These are phyloP conservation scores for Phylloporus sp. DNA, from an alignment of 768 basidiomycete genomes.

Conservation along the genomic window DNA sequence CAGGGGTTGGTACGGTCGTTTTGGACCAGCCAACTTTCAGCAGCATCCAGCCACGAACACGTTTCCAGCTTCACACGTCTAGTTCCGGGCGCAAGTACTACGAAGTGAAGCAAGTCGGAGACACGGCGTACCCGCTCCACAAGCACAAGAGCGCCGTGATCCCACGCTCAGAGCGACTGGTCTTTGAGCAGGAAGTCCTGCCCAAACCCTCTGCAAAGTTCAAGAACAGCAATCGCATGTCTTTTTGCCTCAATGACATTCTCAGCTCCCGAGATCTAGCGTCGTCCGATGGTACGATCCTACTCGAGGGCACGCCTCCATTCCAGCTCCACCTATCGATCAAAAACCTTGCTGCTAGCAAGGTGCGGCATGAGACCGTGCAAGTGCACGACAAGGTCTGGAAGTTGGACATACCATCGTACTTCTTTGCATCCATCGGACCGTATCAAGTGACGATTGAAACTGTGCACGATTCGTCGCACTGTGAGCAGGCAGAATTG, in stretches of 20 bases:
- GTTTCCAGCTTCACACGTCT: conserved; percentile 77
- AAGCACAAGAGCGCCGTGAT: conserved; percentile 59
- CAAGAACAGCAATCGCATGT: conserved; percentile 56
- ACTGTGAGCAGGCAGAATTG: conserved; percentile 69
- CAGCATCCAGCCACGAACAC: conserved; percentile 74
- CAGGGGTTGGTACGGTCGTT: conserved; percentile 64
- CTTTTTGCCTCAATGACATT: conserved; percentile 71
- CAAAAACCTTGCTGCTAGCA: conserved; percentile 69
- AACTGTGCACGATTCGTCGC: conserved; percentile 72
- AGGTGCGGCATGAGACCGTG: conserved; percentile 54
- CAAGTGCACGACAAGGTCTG: conserved; percentile 50
- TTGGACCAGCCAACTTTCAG: conserved; percentile 77
- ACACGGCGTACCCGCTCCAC: conserved; percentile 75
- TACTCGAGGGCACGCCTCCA: conserved; percentile 80
- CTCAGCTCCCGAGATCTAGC: conserved; percentile 50
- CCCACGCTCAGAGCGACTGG: conserved; percentile 60
- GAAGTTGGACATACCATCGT: conserved; percentile 66
- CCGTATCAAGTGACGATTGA: conserved; percentile 77
- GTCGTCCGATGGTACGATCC: conserved; percentile 50
- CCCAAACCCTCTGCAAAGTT: conserved; percentile 79
- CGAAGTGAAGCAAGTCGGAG: conserved; percentile 85
- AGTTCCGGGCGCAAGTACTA: conserved; percentile 80
- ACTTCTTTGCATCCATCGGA: conserved; percentile 73
- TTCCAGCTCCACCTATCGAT: conserved; percentile 74
- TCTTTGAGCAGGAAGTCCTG: conserved; percentile 84